Conservation (phyloP, 2,329 filamentous ascomycete species). For the Ramichloridium luteum region DNA sequence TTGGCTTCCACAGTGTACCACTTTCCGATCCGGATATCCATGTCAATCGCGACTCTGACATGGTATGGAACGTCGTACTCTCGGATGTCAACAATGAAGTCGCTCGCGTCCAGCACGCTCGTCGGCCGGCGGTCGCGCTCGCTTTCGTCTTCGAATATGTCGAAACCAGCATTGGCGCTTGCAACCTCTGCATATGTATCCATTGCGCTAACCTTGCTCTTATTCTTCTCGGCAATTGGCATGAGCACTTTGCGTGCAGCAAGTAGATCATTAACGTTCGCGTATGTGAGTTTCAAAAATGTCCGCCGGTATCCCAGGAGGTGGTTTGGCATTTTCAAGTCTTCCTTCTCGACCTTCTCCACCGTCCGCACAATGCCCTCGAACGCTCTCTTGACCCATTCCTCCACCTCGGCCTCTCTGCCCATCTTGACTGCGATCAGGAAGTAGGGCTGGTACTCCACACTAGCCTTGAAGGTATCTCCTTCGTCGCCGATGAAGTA, state of each 20-base stretch:
- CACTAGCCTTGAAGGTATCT: conserved; percentile 84
- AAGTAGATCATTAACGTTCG: conserved; percentile 76
- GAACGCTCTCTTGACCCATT: conserved; percentile 71
- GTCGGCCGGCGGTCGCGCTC: conserved; percentile 69
- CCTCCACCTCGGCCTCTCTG: conserved; percentile 84
- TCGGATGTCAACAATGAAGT: conserved; percentile 95
- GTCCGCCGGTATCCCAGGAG: conserved; percentile 79
- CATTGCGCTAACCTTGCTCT: conserved; percentile 90
- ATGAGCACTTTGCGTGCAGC: conserved; percentile 72
- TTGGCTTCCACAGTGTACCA: conserved; percentile 96
- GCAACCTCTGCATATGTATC: conserved; percentile 97
- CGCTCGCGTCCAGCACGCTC: conserved; percentile 71
- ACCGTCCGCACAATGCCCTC: conserved; percentile 74
- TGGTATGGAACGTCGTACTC: conserved; percentile 99
- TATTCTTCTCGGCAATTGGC: conserved; percentile 92
- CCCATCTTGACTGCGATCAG: conserved; percentile 80
- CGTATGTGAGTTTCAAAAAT: conserved; percentile 76
- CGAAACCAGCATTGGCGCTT: conserved; percentile 72
- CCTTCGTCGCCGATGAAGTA: conserved; percentile 91
- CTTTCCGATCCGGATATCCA: conserved; percentile 88
- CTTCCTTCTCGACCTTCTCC: conserved; percentile 75
- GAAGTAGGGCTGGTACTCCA: conserved; percentile 96
- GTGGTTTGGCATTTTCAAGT: conserved; percentile 73
- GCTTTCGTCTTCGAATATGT: conserved; percentile 82
- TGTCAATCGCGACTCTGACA: conserved; percentile 92